Conservation (phyloP, 148 eudicot species). For the Silene uniflora region DNA sequence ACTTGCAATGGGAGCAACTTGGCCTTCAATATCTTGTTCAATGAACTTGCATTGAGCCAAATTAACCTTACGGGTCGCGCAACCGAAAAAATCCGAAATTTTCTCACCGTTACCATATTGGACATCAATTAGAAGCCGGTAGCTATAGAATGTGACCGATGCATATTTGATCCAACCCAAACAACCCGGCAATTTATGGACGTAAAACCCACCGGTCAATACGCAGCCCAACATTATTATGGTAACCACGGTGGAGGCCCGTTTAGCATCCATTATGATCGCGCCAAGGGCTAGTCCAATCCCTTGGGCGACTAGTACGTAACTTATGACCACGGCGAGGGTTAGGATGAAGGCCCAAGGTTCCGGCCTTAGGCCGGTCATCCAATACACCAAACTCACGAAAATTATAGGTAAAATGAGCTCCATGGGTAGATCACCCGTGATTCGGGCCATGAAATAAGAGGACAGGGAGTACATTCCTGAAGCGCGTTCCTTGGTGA, state of each 20-base stretch:
- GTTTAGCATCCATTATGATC: conserved; percentile 84
- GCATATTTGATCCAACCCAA: conserved; percentile 72
- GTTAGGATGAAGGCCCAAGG: conserved; percentile 48
- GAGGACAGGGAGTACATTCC: conserved; percentile 83
- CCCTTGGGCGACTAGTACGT: conserved; percentile 82
- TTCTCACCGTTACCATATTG: conserved; percentile 68
- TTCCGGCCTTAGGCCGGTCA: conserved; percentile 64
- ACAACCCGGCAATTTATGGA: conserved; percentile 65
- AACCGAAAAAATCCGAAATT: conserved; percentile 45
- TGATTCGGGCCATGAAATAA: conserved; percentile 83
- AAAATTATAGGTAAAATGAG: conserved; percentile 71
- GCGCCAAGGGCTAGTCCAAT: conserved; percentile 85
- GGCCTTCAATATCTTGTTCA: conserved; percentile 66
- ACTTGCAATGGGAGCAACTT: conserved; percentile 47
- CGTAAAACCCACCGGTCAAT: conserved; percentile 84
- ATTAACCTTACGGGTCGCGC: conserved; percentile 28
- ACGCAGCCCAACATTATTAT: conserved; percentile 83
- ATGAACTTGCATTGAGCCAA: conserved; percentile 53
- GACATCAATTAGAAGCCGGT: conserved; percentile 62
- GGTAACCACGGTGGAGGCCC: conserved; percentile 77
- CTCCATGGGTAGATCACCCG: conserved; percentile 88
- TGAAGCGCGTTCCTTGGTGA: conserved; percentile 68
- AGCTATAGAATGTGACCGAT: conserved; percentile 60
- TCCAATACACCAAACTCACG: conserved; percentile 66
- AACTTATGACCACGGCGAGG: conserved; percentile 48